These are phyloP conservation scores for Nicotiana noctiflora DNA, from an alignment of 257 asterid genomes.

Conservation along the genomic window DNA sequence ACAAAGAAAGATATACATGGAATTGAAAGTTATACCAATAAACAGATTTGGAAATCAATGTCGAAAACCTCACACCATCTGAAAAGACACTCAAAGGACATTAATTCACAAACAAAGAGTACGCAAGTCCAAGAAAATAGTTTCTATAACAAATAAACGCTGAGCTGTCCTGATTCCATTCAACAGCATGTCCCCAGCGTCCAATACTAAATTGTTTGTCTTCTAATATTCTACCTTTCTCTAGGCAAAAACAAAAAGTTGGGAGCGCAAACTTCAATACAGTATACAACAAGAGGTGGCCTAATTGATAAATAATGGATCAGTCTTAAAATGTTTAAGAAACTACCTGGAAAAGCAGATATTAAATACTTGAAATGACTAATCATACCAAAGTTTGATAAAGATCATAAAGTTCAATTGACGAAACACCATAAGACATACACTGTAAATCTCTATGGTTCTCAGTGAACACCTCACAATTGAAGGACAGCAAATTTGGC, in stretches of 20 bases:
- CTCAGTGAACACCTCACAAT: not conserved
- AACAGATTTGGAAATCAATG: not conserved
- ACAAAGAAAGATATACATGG: not conserved
- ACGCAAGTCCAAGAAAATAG: not conserved
- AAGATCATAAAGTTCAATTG: not conserved
- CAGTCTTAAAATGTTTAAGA: not conserved
- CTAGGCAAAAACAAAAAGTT: not conserved
- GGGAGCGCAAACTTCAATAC: not conserved
- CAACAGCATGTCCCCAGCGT: not conserved
- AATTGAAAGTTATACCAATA: not conserved
- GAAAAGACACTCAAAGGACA: not conserved
- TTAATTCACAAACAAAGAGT: not conserved
- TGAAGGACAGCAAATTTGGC: not conserved
- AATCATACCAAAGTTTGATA: not conserved
- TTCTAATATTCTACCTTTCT: not conserved
- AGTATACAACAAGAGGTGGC: not conserved
- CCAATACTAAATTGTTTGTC: not conserved
- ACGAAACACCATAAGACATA: not conserved
- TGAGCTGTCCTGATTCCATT: not conserved
- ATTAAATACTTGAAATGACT: not conserved
- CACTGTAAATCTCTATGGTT: not conserved
- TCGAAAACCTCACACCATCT: not conserved
- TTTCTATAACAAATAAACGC: not conserved
- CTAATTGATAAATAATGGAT: not conserved
- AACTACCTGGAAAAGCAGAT: not conserved